These are phyloP conservation scores for Russula abietina DNA, from an alignment of 768 basidiomycete species.

Conservation along the genomic window DNA sequence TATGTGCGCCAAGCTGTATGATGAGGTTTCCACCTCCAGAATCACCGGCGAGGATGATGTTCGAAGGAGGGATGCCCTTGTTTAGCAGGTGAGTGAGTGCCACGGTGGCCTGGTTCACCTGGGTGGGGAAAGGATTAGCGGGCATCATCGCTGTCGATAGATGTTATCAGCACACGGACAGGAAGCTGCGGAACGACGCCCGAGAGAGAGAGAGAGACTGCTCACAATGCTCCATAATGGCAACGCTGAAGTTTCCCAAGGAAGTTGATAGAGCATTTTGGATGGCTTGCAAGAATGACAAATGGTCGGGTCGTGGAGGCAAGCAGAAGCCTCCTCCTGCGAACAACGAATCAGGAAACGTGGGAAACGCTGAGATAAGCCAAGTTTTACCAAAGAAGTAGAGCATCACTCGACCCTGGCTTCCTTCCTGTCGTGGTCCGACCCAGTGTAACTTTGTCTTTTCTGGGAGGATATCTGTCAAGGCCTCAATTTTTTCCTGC, in stretches of 20 bases:
- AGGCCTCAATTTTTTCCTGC: not conserved
- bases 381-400: slow-evolving; percentile 2
- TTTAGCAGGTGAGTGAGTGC: slow-evolving; percentile 22
- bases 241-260: slow-evolving; percentile 4
- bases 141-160: not conserved
- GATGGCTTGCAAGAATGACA: not conserved
- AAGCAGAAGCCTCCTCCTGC: slow-evolving; percentile 6
- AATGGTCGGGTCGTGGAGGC: not conserved
- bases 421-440: slow-evolving; percentile 7
- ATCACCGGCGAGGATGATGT: slow-evolving; percentile 25
- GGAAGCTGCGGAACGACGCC: not conserved
- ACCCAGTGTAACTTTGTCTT: slow-evolving; percentile 14
- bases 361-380: too few relatives aligned
- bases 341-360: not conserved
- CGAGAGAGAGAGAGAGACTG: not conserved
- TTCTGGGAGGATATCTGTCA: slow-evolving; percentile 3
- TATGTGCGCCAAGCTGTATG: slow-evolving; percentile 22
- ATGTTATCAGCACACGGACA: not conserved
- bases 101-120: slow-evolving; percentile 22
- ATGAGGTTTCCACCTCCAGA: slow-evolving; percentile 26
- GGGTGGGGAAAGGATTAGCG: slow-evolving; percentile 21
- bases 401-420: slow-evolving; percentile 3
- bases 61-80: slow-evolving; percentile 21
- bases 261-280: not conserved
- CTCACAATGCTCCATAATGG: slow-evolving; percentile 9